Conservation (phyloP, 2,329 filamentous ascomycete species). For the Penicillium palitans region DNA sequence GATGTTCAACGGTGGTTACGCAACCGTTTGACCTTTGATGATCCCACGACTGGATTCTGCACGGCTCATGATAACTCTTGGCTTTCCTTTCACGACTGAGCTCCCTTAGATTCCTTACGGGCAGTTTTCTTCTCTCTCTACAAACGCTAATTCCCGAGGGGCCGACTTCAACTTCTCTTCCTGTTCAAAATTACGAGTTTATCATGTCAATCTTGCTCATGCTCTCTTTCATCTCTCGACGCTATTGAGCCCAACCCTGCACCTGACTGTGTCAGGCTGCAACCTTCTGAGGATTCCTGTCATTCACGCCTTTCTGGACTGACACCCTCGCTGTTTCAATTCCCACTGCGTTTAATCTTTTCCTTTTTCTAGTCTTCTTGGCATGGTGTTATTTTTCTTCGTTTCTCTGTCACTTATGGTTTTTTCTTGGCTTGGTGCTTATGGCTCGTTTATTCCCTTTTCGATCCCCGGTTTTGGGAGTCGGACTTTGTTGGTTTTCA, state of each 20-base stretch:
- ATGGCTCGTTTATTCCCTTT: conserved; percentile 22
- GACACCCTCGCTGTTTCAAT: conserved; percentile 18
- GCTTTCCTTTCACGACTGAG: conserved; percentile 21
- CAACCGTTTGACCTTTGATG: conserved; percentile 28
- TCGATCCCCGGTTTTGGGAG: conserved; percentile 12
- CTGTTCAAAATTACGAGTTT: conserved; percentile 35
- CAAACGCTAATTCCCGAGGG: conserved; percentile 10
- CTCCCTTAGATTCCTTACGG: conserved; percentile 15
- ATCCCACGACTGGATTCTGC: conserved; percentile 30
- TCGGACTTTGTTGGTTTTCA: conserved; percentile 12
- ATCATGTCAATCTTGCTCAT: conserved; percentile 28
- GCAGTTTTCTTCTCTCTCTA: conserved; percentile 17
- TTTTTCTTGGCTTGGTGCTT: conserved; percentile 26
- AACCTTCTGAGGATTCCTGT: conserved; percentile 9
- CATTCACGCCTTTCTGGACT: conserved; percentile 5
- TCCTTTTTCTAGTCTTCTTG: conserved; percentile 20
- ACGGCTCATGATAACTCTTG: conserved; percentile 23
- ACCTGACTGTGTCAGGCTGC: background rate
- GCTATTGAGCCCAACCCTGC: conserved; percentile 16
- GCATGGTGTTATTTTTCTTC: conserved; percentile 23
- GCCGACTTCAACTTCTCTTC: conserved; percentile 25
- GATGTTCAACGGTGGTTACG: conserved; percentile 20
- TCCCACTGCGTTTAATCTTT: conserved; percentile 21
- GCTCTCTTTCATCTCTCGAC: conserved; percentile 23
- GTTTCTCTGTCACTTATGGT: conserved; percentile 23